Percentiles rank a stretch among this genome's conserved stretches.
phyloP scores from a whole-genome alignment of 257 asterid species.

The Capsicum rhomboideum region DNA sequence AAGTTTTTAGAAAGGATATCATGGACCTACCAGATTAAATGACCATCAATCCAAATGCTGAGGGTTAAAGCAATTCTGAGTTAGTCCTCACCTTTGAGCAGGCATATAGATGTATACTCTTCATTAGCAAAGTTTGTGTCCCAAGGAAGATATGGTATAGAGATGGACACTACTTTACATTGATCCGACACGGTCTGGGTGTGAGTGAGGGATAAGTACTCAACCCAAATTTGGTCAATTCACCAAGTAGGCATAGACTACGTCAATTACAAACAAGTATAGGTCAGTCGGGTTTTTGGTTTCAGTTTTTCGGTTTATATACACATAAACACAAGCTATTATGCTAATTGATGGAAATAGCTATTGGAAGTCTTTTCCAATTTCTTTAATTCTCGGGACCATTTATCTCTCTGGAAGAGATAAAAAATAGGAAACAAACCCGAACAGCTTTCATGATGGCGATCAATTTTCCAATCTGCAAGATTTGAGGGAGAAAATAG shows the following conservation, averaged over 20 bases:
- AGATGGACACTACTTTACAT: too few species aligned
- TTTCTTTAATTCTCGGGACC: not conserved
- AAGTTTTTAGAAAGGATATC: not conserved
- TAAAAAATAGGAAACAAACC: not conserved
- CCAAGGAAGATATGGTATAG: too few species aligned
- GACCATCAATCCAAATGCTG: not conserved
- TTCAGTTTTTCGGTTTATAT: not conserved
- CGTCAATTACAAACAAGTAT: not conserved
- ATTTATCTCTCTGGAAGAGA: not conserved
- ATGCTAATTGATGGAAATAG: not conserved
- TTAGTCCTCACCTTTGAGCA: not conserved
- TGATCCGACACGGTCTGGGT: not conserved
- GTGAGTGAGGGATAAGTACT: too few species aligned
- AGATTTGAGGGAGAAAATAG: not conserved
- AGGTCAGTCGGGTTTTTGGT: not conserved
- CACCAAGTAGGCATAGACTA: too few species aligned
- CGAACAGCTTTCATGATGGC: not conserved
- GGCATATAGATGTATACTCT: not conserved
- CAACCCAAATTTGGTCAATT: too few species aligned
- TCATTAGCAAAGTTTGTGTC: too few species aligned
- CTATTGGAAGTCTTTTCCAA: not conserved
- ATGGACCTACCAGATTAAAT: not conserved
- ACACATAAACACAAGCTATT: not conserved
- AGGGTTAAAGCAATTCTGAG: too few species aligned
- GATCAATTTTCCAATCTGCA: not conserved